phyloP scores from a whole-genome alignment of 495 filamentous ascomycete genomes.

The Pseudoneurospora amorphoporcata region DNA sequence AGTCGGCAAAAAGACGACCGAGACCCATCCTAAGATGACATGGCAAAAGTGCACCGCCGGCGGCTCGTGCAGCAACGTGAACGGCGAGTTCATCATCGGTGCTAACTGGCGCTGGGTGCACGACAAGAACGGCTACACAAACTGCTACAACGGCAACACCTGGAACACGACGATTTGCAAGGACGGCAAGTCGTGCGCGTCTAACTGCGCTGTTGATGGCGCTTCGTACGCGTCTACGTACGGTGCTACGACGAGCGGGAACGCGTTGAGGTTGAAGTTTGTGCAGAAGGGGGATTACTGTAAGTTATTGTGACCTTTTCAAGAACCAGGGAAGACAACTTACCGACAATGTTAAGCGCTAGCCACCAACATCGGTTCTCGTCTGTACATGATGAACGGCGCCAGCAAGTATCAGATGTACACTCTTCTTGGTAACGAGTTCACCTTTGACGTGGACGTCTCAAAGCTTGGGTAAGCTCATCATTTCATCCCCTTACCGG shows the following conservation, averaged over 20 bases:
- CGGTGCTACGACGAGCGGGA: slow-evolving; percentile 34
- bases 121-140: slow-evolving; percentile 22
- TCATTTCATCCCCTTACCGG: neutral
- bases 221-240: slow-evolving; percentile 37
- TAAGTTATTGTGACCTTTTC: slow-evolving; percentile 1
- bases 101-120: slow-evolving; percentile 42
- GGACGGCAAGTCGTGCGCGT: slow-evolving; percentile 27
- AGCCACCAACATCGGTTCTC: slow-evolving; percentile 39
- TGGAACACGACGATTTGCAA: slow-evolving; percentile 33
- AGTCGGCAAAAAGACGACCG: slow-evolving; percentile 42
- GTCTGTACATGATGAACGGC: slow-evolving; percentile 43
- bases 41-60: slow-evolving; percentile 44
- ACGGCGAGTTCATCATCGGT: slow-evolving; percentile 35
- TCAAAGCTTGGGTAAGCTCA: slow-evolving; percentile 23
- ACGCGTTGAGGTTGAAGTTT: slow-evolving; percentile 39
- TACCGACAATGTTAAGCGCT: neutral
- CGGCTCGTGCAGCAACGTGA: slow-evolving; percentile 37
- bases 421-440: slow-evolving; percentile 42
- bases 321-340: neutral
- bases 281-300: slow-evolving; percentile 40
- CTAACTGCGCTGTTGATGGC: slow-evolving; percentile 37
- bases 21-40: slow-evolving; percentile 47
- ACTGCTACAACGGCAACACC: slow-evolving; percentile 40
- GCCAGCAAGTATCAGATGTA: slow-evolving; percentile 45
- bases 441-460: slow-evolving; percentile 48